Evolutionary conservation across 1,284 basidiomycete genomes (phyloP).

Genomic region (Boletellus deceptivus): DNA sequence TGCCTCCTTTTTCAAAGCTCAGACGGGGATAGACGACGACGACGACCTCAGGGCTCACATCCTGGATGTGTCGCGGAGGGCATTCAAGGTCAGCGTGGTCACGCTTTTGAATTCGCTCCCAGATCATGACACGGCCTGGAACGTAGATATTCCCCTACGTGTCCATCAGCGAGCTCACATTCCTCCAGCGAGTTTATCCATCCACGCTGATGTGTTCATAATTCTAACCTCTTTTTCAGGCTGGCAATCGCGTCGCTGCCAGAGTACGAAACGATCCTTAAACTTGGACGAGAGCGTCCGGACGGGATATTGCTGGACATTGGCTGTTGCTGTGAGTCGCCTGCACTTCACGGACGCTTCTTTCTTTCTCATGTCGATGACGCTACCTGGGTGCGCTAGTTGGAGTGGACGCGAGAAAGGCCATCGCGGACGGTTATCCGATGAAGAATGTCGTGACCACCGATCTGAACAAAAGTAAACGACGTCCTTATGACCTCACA

Average conservation of each 20-base stretch:
- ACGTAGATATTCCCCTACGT: constrained; percentile 20
- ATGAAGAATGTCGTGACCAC: constrained; percentile 21
- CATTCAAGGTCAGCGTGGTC: constrained; percentile 15
- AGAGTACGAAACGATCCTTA: constrained; percentile 17
- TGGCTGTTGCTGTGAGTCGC: constrained; percentile 27
- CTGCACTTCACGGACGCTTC: too few relatives aligned
- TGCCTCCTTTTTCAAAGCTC: constrained; percentile 23
- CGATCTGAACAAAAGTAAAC: constrained; percentile 21
- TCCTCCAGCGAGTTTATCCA: constrained; percentile 15
- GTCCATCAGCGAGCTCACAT: constrained; percentile 17
- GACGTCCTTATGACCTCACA: not conserved
- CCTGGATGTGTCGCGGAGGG: constrained; percentile 16
- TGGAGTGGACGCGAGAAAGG: constrained; percentile 27
- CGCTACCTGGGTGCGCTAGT: constrained; percentile 9
- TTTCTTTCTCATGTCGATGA: not conserved
- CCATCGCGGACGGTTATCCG: constrained; percentile 24
- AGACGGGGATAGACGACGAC: constrained; percentile 20
- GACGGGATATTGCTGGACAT: constrained; percentile 26
- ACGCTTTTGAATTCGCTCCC: too few relatives aligned
- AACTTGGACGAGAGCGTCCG: constrained; percentile 19
- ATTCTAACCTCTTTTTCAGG: constrained; percentile 6
- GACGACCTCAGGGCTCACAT: constrained; percentile 21
- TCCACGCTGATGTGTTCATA: fast-evolving
- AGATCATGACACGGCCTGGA: not conserved
- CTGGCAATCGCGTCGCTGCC: constrained; percentile 12